Conservation (phyloP, 768 basidiomycete species). For the Pleurotus cornucopiae region DNA sequence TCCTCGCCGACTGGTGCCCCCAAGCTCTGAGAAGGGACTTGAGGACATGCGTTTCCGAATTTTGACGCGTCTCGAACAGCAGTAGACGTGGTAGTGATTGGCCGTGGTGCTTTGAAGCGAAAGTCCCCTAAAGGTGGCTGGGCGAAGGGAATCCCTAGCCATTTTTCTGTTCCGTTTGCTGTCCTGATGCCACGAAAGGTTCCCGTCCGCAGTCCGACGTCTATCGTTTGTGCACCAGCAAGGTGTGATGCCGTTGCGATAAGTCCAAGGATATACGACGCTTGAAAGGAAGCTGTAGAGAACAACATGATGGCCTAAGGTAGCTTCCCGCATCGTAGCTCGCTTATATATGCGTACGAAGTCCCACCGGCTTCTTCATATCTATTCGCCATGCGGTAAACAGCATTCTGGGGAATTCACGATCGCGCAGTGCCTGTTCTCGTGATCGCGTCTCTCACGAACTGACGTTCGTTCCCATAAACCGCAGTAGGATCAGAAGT, state of each 20-base stretch:
- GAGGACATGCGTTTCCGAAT: conserved; percentile 43
- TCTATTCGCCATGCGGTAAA: background rate
- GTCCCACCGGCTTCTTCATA: background rate
- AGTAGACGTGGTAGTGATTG: conserved; percentile 21
- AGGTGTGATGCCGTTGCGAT: background rate
- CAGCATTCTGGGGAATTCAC: background rate
- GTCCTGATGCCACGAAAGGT: conserved; percentile 30
- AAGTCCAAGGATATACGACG: background rate
- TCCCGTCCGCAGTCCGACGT: conserved; percentile 24
- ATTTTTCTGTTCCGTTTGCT: conserved; percentile 35
- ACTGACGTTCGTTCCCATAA: background rate
- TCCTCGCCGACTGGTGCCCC: conserved; percentile 37
- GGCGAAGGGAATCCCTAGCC: conserved; percentile 49
- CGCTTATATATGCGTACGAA: too few species aligned
- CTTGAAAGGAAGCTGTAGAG: background rate
- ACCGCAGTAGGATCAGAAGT: background rate
- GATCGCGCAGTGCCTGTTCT: background rate
- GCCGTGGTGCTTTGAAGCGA: conserved; percentile 39
- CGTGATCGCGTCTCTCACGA: background rate
- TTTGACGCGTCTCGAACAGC: conserved; percentile 27
- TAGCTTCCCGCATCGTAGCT: background rate
- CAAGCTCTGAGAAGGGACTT: conserved; percentile 23
- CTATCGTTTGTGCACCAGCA: background rate
- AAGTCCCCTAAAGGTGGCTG: conserved; percentile 39
- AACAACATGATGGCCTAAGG: background rate